Base-by-base conservation (phyloP, 1,284 basidiomycete species). In the Butyriboletus pseudospeciosus region DNA sequence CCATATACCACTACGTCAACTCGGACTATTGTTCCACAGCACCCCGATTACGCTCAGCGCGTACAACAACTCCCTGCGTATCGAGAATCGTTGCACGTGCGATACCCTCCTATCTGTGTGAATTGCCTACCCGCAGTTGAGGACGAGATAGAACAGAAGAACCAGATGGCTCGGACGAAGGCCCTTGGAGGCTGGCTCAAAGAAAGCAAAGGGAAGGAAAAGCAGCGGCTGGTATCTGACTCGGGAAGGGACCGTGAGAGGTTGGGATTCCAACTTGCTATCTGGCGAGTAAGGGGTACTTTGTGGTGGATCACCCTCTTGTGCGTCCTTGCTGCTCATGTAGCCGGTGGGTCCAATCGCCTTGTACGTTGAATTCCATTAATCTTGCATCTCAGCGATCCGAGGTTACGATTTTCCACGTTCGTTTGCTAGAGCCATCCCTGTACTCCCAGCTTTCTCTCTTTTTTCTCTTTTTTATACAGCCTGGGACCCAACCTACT, bases 71-170 rank as follows among this genome's bases (percentile, higher is more conserved):
- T 93, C 9, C 83, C 86, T 0, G 78, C 78, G 23, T 95, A 96
- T 69, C 79, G 82, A 36, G 78, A 79, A 51, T 88, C 86, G 0
- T 75, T 96, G 26, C 82, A 94, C 62, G 61, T 74, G 7, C 87
- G 94, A 8, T 96, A 95, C 68, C 93, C 94, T 14, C 88, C 89
- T 2, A 86, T 95, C 17, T 97, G 94, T 68, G 73, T 76, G 0
- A 68, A 74, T 4, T 97, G 94, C 64, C 76, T 82, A 35, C 87
- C 88, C 0, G 79, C 78, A 1, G 90, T 95, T 0, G 90, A 94
- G 61, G 87, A 87, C 36, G 85, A 90, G 58, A 86, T 97, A 49
- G 74, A 77, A 47, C 79, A 79, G 58, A 86, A 87, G 59, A 86
- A 96, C 61, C 79, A 85, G 53, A 88, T 90, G 82, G 91, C 91